Percentiles rank a stretch among this genome's conserved stretches.
Conservation (phyloP, 2,329 filamentous ascomycete species). For the Tolypocladium pustulatum region DNA sequence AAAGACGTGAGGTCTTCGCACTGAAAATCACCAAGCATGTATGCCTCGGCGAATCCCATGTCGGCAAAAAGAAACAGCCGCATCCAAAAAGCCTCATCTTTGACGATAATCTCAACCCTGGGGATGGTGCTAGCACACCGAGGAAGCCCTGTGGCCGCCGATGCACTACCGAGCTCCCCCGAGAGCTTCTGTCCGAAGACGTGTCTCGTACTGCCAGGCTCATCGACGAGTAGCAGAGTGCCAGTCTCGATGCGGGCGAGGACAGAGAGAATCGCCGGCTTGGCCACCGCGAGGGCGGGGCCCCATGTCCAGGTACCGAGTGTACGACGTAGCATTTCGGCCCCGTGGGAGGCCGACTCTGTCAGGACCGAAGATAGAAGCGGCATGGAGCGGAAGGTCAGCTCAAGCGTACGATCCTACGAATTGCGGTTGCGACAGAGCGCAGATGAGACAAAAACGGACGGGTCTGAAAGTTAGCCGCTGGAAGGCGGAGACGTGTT, state of each 20-base stretch:
- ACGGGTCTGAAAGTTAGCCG: not conserved
- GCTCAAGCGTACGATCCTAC: constrained; percentile 1
- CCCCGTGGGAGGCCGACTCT: constrained; percentile 25
- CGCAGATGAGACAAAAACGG: not conserved
- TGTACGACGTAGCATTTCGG: constrained; percentile 28
- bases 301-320: constrained; percentile 36
- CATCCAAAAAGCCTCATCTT: constrained; percentile 61
- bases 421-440: not conserved
- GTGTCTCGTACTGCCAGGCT: constrained; percentile 28
- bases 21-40: constrained; percentile 62
- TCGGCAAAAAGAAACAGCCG: constrained; percentile 59
- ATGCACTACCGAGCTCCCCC: constrained; percentile 21
- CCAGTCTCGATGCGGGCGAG: constrained; percentile 36
- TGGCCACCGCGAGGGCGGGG: constrained; percentile 34
- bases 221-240: constrained; percentile 36
- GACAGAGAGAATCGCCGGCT: constrained; percentile 31
- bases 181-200: constrained; percentile 36
- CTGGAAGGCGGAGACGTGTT: no score
- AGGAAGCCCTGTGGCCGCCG: constrained; percentile 22
- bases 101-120: constrained; percentile 45
- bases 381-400: constrained; percentile 11
- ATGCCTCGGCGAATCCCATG: constrained; percentile 66
- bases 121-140: constrained; percentile 24
- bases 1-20: constrained; percentile 57
- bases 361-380: constrained; percentile 26